A percentile compares a stretch with the other conserved stretches of the same genome.
These are phyloP conservation scores for Stenogyne calaminthoides DNA, from an alignment of 305 asterid genomes.

Conservation along the genomic window DNA sequence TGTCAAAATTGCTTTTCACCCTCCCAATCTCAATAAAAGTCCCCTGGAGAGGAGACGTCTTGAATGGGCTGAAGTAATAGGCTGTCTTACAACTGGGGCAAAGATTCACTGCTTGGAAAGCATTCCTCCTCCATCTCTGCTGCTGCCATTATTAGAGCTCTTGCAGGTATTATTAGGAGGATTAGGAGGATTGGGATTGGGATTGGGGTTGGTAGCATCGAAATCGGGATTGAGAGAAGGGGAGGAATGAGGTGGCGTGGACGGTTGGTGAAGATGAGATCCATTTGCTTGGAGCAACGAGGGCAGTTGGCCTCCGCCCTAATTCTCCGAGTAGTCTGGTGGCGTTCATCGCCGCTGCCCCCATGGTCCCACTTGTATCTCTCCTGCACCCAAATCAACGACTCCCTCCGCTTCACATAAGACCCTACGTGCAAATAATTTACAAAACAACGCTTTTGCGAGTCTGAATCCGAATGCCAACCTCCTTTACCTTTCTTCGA, in stretches of 20 bases:
- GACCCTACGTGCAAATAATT: conserved; percentile 55
- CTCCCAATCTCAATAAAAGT: conserved; percentile 62
- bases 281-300: conserved; percentile 91
- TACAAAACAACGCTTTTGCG: conserved; percentile 40
- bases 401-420: conserved; percentile 52
- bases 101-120: conserved; percentile 53
- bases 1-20: conserved; percentile 48
- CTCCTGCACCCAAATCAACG: conserved; percentile 62
- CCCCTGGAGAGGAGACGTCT: conserved; percentile 63
- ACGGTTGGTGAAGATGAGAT: conserved; percentile 75
- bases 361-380: conserved; percentile 73
- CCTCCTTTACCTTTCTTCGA: conserved; percentile 36
- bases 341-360: conserved; percentile 54
- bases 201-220: conserved; percentile 28
- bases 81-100: conserved; percentile 71
- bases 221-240: conserved; percentile 26
- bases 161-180: neutral
- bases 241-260: conserved; percentile 66
- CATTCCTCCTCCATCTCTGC: conserved; percentile 36
- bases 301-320: conserved; percentile 97
- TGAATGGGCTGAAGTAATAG: conserved; percentile 56
- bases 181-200: neutral
- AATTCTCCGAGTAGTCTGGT: conserved; percentile 53
- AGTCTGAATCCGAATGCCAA: conserved; percentile 27
- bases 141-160: neutral